Percentiles rank a stretch among this genome's conserved stretches.
Evolutionary conservation across 139 green algal genomes (phyloP).

Genomic region (Tetraselmis chui): DNA sequence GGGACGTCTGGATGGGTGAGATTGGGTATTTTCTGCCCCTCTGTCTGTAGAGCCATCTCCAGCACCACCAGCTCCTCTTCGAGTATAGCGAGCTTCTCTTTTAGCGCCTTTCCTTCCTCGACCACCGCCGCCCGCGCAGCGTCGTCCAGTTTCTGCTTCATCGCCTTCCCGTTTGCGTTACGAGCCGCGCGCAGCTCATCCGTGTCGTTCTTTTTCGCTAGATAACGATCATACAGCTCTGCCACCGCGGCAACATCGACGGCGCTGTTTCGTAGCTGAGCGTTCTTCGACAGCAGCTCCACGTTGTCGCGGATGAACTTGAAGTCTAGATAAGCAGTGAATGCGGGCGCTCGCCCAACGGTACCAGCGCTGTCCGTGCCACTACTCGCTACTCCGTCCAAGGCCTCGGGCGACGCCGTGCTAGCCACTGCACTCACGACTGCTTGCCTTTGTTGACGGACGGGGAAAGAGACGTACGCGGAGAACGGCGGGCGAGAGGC

Average conservation of each 20-base stretch:
- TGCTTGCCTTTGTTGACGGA: neutral
- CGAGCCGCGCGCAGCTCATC: slow-evolving; percentile 63
- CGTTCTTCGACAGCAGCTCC: slow-evolving; percentile 64
- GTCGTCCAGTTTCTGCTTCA: slow-evolving; percentile 91
- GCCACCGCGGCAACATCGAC: slow-evolving; percentile 68
- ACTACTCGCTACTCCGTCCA: neutral
- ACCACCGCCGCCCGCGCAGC: slow-evolving; percentile 65
- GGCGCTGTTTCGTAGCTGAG: slow-evolving; percentile 44
- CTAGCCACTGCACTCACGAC: neutral
- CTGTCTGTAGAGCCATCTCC: slow-evolving; percentile 73
- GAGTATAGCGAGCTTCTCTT: slow-evolving; percentile 71
- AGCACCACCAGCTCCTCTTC: slow-evolving; percentile 55
- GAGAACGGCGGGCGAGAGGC: too few species aligned
- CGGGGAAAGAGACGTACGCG: neutral
- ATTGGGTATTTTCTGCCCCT: slow-evolving; percentile 92
- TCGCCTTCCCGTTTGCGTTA: slow-evolving; percentile 79
- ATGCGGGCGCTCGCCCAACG: slow-evolving; percentile 26
- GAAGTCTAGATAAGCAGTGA: slow-evolving; percentile 80
- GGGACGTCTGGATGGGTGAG: slow-evolving; percentile 84
- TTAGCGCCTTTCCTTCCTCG: slow-evolving; percentile 78
- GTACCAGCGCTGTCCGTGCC: too few species aligned
- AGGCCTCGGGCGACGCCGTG: too few species aligned
- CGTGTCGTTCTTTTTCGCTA: slow-evolving; percentile 38
- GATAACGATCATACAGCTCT: slow-evolving; percentile 80
- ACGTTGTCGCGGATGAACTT: slow-evolving; percentile 73